A percentile compares a stretch with the other conserved stretches of the same genome.
Conservation (phyloP, 768 basidiomycete species). For the Suillus luteus region DNA sequence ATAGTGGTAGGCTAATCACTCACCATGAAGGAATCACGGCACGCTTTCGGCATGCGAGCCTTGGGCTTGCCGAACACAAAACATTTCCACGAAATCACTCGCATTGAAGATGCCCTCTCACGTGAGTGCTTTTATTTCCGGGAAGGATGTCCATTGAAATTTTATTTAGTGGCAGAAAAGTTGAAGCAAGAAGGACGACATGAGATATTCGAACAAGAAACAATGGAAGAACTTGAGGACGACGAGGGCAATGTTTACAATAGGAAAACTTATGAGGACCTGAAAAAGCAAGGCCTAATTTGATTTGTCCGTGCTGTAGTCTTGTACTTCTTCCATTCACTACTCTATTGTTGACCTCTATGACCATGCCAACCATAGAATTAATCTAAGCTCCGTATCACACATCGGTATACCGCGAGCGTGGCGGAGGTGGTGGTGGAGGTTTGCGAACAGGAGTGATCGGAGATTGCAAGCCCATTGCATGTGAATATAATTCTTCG, state of each 20-base stretch:
- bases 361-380: constrained; percentile 8
- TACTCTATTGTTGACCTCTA: constrained; percentile 10
- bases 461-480: constrained; percentile 68
- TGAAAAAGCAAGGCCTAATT: constrained; percentile 94
- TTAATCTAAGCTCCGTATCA: constrained; percentile 10
- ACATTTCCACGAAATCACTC: constrained; percentile 98
- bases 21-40: constrained; percentile 75
- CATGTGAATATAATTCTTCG: constrained; percentile 80
- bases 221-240: constrained; percentile 98
- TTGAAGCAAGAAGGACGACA: constrained; percentile 95
- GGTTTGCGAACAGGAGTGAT: constrained; percentile 46
- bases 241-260: constrained; percentile 99
- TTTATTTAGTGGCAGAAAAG: constrained; percentile 83
- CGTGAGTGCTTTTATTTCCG: constrained; percentile 52
- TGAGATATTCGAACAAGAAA: constrained; percentile 91
- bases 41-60: constrained; percentile 98
- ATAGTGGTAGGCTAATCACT: constrained; percentile 22
- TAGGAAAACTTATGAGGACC: constrained; percentile 95
- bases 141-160: constrained; percentile 4
- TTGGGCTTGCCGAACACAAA: constrained; percentile 97
- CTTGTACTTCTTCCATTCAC: constrained; percentile 13
- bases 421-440: constrained; percentile 31
- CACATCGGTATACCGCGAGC: constrained; percentile 14
- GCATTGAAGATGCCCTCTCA: constrained; percentile 93
- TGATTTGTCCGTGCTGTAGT: constrained; percentile 32